These are phyloP conservation scores for Colletotrichum higginsianum DNA, from an alignment of 2,329 filamentous ascomycete species.

Conservation along the genomic window DNA sequence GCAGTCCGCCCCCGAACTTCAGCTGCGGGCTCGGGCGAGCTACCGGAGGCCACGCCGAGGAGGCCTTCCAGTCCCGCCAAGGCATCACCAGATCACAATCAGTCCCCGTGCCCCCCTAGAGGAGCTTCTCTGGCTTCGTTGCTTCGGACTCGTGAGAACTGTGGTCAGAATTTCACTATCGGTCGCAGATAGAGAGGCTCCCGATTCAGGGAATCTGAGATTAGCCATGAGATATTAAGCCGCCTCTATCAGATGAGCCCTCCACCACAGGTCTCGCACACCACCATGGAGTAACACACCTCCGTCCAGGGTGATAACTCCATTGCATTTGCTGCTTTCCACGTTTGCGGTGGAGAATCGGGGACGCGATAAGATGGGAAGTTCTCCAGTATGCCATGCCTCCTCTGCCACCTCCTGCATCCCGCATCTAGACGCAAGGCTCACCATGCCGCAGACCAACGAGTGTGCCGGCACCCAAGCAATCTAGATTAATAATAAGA, in stretches of 20 bases:
- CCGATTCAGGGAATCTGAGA: slow-evolving; percentile 18
- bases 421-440: not conserved
- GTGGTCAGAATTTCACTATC: slow-evolving; percentile 6
- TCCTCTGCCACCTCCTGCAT: too few species aligned
- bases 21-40: too few species aligned
- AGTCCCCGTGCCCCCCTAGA: not conserved
- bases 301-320: slow-evolving; percentile 4
- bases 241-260: not conserved
- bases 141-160: slow-evolving; percentile 22
- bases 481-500: slow-evolving; percentile 63
- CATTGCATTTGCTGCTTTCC: slow-evolving; percentile 1
- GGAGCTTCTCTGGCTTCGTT: slow-evolving; percentile 25
- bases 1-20: too few species aligned
- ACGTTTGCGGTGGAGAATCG: slow-evolving; percentile 11
- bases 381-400: not conserved
- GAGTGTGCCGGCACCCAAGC: slow-evolving; percentile 23
- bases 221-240: slow-evolving; percentile 9
- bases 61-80: not conserved
- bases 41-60: too few species aligned
- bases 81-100: slow-evolving; percentile 2
- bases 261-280: not conserved
- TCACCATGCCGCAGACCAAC: slow-evolving; percentile 18
- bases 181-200: slow-evolving; percentile 23
- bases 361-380: slow-evolving; percentile 14
- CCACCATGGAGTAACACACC: slow-evolving; percentile 22